phyloP scores from a whole-genome alignment of 164 flowering plant species.

The Annona squamosa region DNA sequence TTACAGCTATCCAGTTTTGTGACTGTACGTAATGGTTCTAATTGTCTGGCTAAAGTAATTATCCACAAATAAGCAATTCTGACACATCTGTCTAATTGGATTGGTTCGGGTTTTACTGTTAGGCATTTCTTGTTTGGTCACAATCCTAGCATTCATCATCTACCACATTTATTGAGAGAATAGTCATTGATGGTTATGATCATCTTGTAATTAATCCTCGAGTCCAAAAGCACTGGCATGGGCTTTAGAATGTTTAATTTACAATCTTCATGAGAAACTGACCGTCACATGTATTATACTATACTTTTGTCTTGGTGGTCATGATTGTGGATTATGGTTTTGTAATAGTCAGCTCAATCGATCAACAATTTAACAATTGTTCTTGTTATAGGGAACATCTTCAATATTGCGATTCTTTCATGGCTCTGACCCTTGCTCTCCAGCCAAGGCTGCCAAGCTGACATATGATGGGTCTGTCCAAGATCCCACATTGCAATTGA shows the following conservation, averaged over 20 bases:
- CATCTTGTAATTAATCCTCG: background rate
- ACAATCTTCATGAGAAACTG: background rate
- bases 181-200: background rate
- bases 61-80: background rate
- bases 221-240: background rate
- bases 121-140: background rate
- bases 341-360: background rate
- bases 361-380: background rate
- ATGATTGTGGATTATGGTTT: background rate
- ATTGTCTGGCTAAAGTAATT: background rate
- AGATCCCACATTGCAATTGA: slow-evolving; percentile 22
- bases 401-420: slow-evolving; percentile 58
- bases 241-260: background rate
- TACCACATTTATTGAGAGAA: background rate
- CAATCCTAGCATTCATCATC: background rate
- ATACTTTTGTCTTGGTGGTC: background rate
- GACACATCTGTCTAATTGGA: background rate
- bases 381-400: slow-evolving; percentile 42
- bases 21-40: background rate
- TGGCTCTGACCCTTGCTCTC: slow-evolving; percentile 25
- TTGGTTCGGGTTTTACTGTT: background rate
- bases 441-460: slow-evolving; percentile 27
- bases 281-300: too few species aligned
- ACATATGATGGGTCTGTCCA: slow-evolving; percentile 10
- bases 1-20: background rate